phyloP scores from a whole-genome alignment of 2,329 filamentous ascomycete species.

The Didymella sp. region DNA sequence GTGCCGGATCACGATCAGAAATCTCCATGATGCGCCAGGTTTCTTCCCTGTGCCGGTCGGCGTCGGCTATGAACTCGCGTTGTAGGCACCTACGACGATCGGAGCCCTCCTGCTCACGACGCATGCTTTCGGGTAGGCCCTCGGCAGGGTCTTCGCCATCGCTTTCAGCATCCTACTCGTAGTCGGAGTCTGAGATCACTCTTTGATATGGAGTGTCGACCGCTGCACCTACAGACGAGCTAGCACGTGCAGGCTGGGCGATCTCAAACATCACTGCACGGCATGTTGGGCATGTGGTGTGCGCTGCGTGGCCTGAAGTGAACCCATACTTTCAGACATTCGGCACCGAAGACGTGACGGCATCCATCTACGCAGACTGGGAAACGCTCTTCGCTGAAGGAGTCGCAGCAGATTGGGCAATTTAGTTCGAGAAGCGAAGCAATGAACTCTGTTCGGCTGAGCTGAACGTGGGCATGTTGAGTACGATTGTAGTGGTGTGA shows the following conservation, averaged over 20 bases:
- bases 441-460: not conserved
- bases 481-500: not conserved
- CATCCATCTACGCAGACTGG: not conserved
- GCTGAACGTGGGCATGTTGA: not conserved
- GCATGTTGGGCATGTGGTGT: not conserved
- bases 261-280: not conserved
- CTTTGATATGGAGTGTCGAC: not conserved
- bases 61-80: not conserved
- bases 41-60: no score
- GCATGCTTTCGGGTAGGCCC: no score
- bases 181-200: not conserved
- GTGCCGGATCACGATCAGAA: not conserved
- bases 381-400: not conserved
- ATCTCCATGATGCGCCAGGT: no score
- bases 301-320: not conserved
- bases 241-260: not conserved
- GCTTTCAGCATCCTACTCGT: not conserved
- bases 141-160: not conserved
- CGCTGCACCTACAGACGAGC: not conserved
- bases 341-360: not conserved
- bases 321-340: not conserved
- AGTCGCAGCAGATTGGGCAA: not conserved
- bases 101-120: no score
- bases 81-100: no score
- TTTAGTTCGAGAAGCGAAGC: not conserved